Percentiles rank a stretch among this genome's conserved stretches.
These are phyloP conservation scores for Gentiana dahurica DNA, from an alignment of 257 asterid genomes.

Conservation along the genomic window DNA sequence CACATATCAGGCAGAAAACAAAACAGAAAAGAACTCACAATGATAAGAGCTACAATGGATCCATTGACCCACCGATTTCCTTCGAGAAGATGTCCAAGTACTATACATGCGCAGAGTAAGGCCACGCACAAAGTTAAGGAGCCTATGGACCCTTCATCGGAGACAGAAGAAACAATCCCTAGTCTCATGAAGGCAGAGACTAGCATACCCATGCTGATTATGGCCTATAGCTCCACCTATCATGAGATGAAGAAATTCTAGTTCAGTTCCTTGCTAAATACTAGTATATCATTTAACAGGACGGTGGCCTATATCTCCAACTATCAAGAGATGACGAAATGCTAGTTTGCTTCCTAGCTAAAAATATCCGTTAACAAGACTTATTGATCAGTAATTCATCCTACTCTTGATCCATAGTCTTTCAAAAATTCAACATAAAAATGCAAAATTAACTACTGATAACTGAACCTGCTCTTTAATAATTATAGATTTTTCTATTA, in stretches of 20 bases:
- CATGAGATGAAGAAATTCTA: background rate
- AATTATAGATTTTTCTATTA: too few species aligned
- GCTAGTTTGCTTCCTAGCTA: too few species aligned
- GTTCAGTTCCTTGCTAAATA: too few species aligned
- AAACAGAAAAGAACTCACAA: conserved; percentile 25
- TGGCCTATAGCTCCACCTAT: background rate
- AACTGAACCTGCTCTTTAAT: background rate
- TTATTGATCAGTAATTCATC: too few species aligned
- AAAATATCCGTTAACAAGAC: too few species aligned
- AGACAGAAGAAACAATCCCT: background rate
- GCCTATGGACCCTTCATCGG: conserved; percentile 1
- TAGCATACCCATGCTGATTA: too few species aligned
- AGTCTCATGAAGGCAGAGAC: background rate
- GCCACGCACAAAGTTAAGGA: conserved; percentile 39
- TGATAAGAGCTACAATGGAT: conserved; percentile 38
- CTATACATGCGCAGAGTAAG: conserved; percentile 50
- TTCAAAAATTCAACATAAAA: too few species aligned
- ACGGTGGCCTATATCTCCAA: too few species aligned
- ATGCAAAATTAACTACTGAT: too few species aligned
- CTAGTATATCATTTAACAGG: too few species aligned
- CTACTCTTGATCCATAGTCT: too few species aligned
- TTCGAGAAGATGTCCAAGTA: conserved; percentile 52
- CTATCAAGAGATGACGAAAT: too few species aligned
- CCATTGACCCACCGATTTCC: conserved; percentile 59
- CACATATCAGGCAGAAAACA: background rate